Percentiles rank a stretch among this genome's conserved stretches.
Evolutionary conservation across 2,329 filamentous ascomycete species (phyloP).

Genomic region (Aspergillus fumigatus): DNA sequence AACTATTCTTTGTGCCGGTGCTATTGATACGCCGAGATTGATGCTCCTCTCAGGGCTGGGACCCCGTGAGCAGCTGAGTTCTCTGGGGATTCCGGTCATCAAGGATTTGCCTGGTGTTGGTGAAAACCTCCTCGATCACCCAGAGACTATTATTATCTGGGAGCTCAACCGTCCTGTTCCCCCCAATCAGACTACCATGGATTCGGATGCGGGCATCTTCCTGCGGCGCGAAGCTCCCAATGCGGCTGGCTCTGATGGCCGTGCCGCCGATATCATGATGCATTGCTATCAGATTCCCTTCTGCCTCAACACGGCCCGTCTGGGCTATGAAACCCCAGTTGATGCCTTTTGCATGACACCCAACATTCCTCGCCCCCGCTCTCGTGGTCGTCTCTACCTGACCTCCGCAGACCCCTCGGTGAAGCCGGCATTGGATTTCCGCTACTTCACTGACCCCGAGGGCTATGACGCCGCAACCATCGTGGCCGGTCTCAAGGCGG

Average conservation of each 20-base stretch:
- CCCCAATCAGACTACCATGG: constrained; percentile 79
- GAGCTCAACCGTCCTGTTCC: constrained; percentile 77
- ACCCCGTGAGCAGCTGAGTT: constrained; percentile 47
- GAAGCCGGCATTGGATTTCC: constrained; percentile 82
- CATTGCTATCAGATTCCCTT: constrained; percentile 96
- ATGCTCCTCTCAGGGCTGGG: constrained; percentile 53
- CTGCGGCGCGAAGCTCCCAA: constrained; percentile 70
- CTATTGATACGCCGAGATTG: constrained; percentile 72
- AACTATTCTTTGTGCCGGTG: constrained; percentile 74
- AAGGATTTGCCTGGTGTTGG: constrained; percentile 59
- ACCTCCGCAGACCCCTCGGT: constrained; percentile 69
- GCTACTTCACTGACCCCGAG: constrained; percentile 82
- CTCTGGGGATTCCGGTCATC: constrained; percentile 54
- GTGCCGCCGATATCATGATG: constrained; percentile 87
- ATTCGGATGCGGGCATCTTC: constrained; percentile 86
- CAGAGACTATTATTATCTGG: constrained; percentile 65
- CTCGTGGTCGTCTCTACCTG: constrained; percentile 71
- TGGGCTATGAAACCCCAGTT: constrained; percentile 67
- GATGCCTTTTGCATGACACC: constrained; percentile 92
- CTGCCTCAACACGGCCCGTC: constrained; percentile 74
- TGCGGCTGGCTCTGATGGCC: constrained; percentile 64
- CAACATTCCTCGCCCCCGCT: constrained; percentile 80
- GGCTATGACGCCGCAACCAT: constrained; percentile 81
- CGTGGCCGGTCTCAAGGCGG: constrained; percentile 70
- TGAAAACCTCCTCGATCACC: constrained; percentile 62